Evolutionary conservation across 2,329 filamentous ascomycete species (phyloP), one percentile per base, ranked within the genome.

Genomic region (Venturiaceae sp.): DNA sequence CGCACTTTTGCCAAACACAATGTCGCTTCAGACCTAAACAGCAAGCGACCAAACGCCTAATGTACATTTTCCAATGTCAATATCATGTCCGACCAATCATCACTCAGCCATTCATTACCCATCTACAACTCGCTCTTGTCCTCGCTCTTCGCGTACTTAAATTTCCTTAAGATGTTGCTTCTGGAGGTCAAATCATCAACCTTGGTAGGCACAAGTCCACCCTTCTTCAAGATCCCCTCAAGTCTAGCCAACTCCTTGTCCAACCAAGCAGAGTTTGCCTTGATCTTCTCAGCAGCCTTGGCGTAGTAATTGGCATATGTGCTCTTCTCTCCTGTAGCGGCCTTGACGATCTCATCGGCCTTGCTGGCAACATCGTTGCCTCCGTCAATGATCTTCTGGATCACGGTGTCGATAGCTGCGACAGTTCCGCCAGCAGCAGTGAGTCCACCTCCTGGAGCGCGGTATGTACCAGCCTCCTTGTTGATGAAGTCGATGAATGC

Each of bases 261-360:
- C 53, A 85, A 90, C 69, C 90, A 96, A 56, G 79, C 86, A 62
- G 87, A 80, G 75, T 87, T 95, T 72, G 86, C 80, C 70, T 78
- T 80, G 63, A 94, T 77, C 84, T 96, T 97, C 71, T 89, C 83
- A 61, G 94, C 87, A 58, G 95, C 91, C 71, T 89, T 90, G 71
- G 94, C 80, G 74, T 99, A 97, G 83, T 99, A 99, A 75, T 92
- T 82, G 52, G 90, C 90, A 69, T 92, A 95, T 5, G 28, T 11
- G 16, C 26, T 32, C 30, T 54, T 85, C 75, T 86, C 83, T 56
- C 94, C 72, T 65, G 81, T 80, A 23, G 85, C 85, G 61, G 84
- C 82, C 76, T 87, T 86, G 77, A 87, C 86, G 57, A 88, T 80
- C 74, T 95, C 87, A 46, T 80, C 79, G 34, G 83, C 79, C 23